phyloP scores from a whole-genome alignment of 2,329 filamentous ascomycete genomes.

The Aspergillus cejpii region DNA sequence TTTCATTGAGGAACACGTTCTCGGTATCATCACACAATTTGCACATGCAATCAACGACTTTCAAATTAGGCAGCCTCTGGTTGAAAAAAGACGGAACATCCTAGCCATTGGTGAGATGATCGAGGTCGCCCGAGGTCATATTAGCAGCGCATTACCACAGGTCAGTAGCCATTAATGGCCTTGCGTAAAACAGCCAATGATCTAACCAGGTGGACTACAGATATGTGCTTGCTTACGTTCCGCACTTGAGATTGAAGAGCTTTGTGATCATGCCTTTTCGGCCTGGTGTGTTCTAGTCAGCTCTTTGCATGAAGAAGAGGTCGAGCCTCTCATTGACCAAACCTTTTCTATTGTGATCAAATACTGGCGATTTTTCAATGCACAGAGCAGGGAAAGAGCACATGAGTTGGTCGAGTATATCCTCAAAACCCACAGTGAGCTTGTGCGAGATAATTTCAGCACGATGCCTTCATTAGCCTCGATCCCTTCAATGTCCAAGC shows the following conservation, averaged over 20 bases:
- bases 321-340: constrained; percentile 74
- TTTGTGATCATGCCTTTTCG: constrained; percentile 72
- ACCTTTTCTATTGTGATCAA: constrained; percentile 81
- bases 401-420: constrained; percentile 59
- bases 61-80: constrained; percentile 49
- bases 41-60: constrained; percentile 70
- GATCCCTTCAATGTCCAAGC: constrained; percentile 61
- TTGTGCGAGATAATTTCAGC: constrained; percentile 61
- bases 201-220: constrained; percentile 38
- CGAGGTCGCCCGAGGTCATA: constrained; percentile 62
- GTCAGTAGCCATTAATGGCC: constrained; percentile 41
- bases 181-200: not conserved
- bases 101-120: constrained; percentile 85
- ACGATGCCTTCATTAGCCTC: constrained; percentile 70
- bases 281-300: constrained; percentile 77
- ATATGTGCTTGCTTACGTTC: constrained; percentile 90
- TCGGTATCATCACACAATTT: constrained; percentile 79
- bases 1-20: constrained; percentile 75
- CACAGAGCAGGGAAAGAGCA: constrained; percentile 53
- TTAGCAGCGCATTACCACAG: constrained; percentile 77
- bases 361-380: constrained; percentile 66
- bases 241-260: constrained; percentile 64
- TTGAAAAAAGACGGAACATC: constrained; percentile 70
- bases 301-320: constrained; percentile 68
- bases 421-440: constrained; percentile 53